A percentile compares a stretch with the other conserved stretches of the same genome.
Conservation (phyloP, 345 rosid species). For the Odontarrhena argentea region DNA sequence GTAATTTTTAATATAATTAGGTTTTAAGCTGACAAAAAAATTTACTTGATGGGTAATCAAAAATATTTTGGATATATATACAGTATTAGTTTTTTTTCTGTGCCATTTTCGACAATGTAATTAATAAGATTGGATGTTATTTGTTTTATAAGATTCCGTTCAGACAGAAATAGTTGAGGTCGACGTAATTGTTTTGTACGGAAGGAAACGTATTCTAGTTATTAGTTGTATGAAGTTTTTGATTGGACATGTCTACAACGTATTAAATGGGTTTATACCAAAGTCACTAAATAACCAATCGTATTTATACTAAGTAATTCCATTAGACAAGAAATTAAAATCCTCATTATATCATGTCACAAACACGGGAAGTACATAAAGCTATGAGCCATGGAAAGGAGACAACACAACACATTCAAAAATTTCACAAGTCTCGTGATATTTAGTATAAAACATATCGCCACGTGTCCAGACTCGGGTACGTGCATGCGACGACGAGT, state of each 20-base stretch:
- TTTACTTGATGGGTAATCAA: too few relatives aligned
- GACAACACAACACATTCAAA: slow-evolving; percentile 24
- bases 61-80: too few relatives aligned
- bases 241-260: background rate
- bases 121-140: background rate
- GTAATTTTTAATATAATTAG: too few relatives aligned
- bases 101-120: too few relatives aligned
- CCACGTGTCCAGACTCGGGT: slow-evolving; percentile 24
- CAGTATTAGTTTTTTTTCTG: too few relatives aligned
- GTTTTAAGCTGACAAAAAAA: too few relatives aligned
- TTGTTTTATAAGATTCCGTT: slow-evolving; percentile 35
- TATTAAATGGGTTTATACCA: background rate
- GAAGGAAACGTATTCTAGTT: slow-evolving; percentile 16
- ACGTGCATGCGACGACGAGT: slow-evolving; percentile 34
- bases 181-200: slow-evolving; percentile 33
- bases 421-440: slow-evolving; percentile 6
- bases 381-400: slow-evolving; percentile 27
- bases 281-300: background rate
- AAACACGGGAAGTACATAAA: slow-evolving; percentile 26
- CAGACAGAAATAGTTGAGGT: slow-evolving; percentile 28
- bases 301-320: background rate
- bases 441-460: background rate
- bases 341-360: slow-evolving; percentile 16
- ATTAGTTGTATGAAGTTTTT: background rate
- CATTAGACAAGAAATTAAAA: background rate